These are phyloP conservation scores for Boletus vermiculosoides DNA, from an alignment of 768 basidiomycete species.

Conservation along the genomic window DNA sequence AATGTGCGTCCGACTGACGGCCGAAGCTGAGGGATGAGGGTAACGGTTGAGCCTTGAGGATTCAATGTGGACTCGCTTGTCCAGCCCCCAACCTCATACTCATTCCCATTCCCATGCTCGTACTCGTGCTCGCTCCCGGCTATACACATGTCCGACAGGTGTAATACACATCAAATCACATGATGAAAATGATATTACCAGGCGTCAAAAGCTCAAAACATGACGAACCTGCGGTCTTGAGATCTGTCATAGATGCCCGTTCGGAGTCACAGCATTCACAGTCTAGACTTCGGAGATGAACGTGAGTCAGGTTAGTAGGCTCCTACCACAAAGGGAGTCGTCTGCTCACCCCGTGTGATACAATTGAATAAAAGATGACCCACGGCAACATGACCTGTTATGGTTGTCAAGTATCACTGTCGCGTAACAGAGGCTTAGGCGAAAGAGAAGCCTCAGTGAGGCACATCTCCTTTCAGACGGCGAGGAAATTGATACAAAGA, in stretches of 20 bases:
- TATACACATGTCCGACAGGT: neutral
- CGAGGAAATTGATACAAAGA: neutral
- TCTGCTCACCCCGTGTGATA: neutral
- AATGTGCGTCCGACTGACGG: constrained; percentile 4
- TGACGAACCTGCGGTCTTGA: neutral
- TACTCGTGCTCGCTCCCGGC: neutral
- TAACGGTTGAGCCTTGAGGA: neutral
- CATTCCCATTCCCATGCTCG: neutral
- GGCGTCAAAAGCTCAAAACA: neutral
- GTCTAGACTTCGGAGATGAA: constrained; percentile 17
- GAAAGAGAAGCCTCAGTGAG: neutral
- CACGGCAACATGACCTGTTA: neutral
- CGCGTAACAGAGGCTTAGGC: neutral
- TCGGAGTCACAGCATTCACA: neutral
- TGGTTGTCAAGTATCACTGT: neutral
- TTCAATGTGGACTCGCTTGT: neutral
- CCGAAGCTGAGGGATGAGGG: neutral
- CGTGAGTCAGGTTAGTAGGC: neutral
- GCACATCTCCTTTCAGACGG: neutral
- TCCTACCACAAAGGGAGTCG: neutral
- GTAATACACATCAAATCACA: no score
- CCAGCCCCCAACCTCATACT: neutral
- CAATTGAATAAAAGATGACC: neutral
- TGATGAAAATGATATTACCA: neutral
- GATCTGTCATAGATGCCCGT: neutral